These are phyloP conservation scores for Nicotiana attenuata DNA, from an alignment of 257 asterid genomes.

Conservation along the genomic window DNA sequence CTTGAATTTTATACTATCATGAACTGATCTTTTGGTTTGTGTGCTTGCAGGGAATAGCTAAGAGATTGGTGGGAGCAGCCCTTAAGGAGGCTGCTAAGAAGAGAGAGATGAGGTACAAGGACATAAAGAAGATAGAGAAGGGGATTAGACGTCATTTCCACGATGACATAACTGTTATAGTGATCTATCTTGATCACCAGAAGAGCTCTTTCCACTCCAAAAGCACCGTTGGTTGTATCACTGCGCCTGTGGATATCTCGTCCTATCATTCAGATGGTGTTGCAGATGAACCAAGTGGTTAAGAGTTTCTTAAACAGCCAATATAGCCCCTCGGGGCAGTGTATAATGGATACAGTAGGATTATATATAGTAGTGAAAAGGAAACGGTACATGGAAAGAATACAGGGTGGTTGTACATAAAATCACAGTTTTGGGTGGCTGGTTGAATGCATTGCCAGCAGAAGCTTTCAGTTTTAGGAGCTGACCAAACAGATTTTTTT, in stretches of 20 bases:
- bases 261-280: slow-evolving; percentile 9
- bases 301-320: neutral
- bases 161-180: slow-evolving; percentile 6
- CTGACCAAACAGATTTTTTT: slow-evolving; percentile 6
- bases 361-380: neutral
- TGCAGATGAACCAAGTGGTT: slow-evolving; percentile 11
- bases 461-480: slow-evolving; percentile 5
- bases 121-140: slow-evolving; percentile 8
- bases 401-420: neutral
- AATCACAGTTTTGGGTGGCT: neutral
- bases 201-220: slow-evolving; percentile 3
- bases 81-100: slow-evolving; percentile 4
- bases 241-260: slow-evolving; percentile 2
- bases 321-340: neutral
- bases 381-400: neutral
- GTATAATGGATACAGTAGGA: slow-evolving; percentile 6
- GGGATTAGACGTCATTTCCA: slow-evolving; percentile 12
- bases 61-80: slow-evolving; percentile 1
- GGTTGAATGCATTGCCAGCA: slow-evolving; percentile 4
- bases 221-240: neutral
- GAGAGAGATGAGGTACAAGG: slow-evolving; percentile 10
- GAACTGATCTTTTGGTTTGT: slow-evolving; percentile 1
- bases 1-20: neutral
- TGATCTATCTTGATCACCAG: neutral
- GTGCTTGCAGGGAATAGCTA: slow-evolving; percentile 10